A percentile compares a stretch with the other conserved stretches of the same genome.
Evolutionary conservation across 1,284 basidiomycete genomes (phyloP).

Genomic region (Cutaneotrichosporon mucoides): DNA sequence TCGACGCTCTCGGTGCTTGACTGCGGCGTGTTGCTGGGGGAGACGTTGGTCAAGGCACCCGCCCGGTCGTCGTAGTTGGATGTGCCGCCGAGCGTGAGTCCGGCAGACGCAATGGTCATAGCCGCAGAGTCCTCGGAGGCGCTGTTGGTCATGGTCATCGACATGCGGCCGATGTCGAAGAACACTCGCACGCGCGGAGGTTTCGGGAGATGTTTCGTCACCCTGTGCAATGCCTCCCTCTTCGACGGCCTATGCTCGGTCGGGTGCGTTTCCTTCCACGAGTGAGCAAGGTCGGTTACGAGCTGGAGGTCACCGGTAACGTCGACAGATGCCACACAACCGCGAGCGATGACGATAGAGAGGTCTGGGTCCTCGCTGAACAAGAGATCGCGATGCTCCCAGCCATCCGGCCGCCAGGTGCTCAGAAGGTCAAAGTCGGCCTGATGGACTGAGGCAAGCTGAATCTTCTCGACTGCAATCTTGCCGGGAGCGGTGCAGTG

Average conservation of each 20-base stretch:
- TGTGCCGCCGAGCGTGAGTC: conserved; percentile 15
- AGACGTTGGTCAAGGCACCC: not conserved
- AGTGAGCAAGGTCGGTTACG: conserved; percentile 27
- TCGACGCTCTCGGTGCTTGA: no score
- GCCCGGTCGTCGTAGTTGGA: not conserved
- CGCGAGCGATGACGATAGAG: conserved; percentile 30
- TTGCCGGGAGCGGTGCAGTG: conserved; percentile 37
- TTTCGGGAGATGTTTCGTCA: not conserved
- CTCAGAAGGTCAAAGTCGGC: conserved; percentile 37
- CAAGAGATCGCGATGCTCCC: conserved; percentile 35
- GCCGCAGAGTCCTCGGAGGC: conserved; percentile 31
- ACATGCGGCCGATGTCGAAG: conserved; percentile 35
- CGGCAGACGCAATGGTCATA: conserved; percentile 31
- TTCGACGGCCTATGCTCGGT: not conserved
- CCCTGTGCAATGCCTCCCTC: no score
- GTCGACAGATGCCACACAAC: conserved; percentile 32
- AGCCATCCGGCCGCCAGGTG: conserved; percentile 39
- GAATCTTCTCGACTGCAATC: conserved; percentile 22
- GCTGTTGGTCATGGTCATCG: conserved; percentile 28
- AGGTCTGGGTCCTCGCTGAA: conserved; percentile 44
- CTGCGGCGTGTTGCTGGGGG: no score
- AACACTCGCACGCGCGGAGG: conserved; percentile 33
- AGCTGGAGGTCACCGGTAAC: conserved; percentile 37
- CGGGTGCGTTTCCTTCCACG: conserved; percentile 21
- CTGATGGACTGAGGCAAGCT: conserved; percentile 33